Conservation (phyloP, 2,329 filamentous ascomycete species). For the Ophiostoma quercus region DNA sequence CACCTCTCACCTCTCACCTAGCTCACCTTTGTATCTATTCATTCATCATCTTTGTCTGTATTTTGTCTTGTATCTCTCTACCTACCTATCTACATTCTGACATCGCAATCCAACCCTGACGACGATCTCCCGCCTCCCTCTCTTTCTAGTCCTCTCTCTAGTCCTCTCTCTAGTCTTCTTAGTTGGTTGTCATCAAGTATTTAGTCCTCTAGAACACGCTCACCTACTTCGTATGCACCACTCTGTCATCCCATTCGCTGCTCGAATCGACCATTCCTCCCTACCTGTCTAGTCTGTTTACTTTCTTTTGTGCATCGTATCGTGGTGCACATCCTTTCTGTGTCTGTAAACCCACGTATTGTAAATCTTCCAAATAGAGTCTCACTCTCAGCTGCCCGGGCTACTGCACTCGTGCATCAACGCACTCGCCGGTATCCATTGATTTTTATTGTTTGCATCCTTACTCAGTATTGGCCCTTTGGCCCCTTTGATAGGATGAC, state of each 20-base stretch:
- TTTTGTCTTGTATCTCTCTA: no score
- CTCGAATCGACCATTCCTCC: not conserved
- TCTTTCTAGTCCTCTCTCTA: not conserved
- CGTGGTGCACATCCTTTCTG: not conserved
- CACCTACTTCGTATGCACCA: no score
- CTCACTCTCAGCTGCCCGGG: not conserved
- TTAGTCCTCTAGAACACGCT: not conserved
- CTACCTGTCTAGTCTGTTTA: not conserved
- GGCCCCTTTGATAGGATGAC: no score
- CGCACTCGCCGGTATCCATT: not conserved
- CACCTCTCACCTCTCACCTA: no score
- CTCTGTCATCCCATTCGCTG: not conserved
- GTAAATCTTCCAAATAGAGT: not conserved
- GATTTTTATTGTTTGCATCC: no score
- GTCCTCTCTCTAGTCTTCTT: not conserved
- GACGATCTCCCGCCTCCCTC: conserved; percentile 22
- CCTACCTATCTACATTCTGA: not conserved
- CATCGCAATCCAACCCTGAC: conserved; percentile 18
- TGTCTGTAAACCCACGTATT: not conserved
- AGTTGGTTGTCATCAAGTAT: not conserved
- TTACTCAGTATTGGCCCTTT: no score
- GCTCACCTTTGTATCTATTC: not conserved
- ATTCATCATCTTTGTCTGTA: no score
- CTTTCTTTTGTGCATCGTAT: not conserved
- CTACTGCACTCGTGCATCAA: conserved; percentile 1